These are phyloP conservation scores for Articulospora tetracladia DNA, from an alignment of 495 filamentous ascomycete genomes.

Conservation along the genomic window DNA sequence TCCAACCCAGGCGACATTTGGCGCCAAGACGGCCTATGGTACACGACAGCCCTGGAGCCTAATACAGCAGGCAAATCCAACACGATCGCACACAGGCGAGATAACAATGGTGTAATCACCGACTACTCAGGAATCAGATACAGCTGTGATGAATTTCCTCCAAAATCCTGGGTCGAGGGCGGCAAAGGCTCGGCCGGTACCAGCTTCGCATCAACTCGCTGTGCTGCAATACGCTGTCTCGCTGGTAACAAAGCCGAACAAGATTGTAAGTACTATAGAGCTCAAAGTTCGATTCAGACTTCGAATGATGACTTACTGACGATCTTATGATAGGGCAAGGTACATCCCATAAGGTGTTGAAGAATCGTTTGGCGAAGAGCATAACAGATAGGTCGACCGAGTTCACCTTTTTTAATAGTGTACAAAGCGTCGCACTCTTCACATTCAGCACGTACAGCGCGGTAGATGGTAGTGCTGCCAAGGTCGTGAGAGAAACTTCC, in stretches of 20 bases:
- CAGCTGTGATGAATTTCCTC: constrained; percentile 19
- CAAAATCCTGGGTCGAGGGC: constrained; percentile 13
- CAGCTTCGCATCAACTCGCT: constrained; percentile 6
- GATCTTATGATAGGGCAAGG: too few relatives aligned
- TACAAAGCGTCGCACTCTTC: neutral
- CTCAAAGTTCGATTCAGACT: neutral
- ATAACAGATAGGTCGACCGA: too few relatives aligned
- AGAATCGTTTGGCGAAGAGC: too few relatives aligned
- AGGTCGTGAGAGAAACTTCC: too few relatives aligned
- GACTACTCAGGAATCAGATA: constrained; percentile 6
- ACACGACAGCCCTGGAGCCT: constrained; percentile 8
- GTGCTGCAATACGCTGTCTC: constrained; percentile 1
- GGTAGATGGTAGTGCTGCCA: neutral
- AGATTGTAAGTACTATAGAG: neutral
- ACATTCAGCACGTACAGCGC: neutral
- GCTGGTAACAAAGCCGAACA: neutral
- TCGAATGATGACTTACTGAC: too few relatives aligned
- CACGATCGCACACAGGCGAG: too few relatives aligned
- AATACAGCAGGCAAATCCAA: neutral
- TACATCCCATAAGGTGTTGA: too few relatives aligned
- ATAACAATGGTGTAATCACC: neutral
- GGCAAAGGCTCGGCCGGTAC: constrained; percentile 1
- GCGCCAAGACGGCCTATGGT: constrained; percentile 12
- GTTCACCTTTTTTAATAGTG: too few relatives aligned
- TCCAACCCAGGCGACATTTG: constrained; percentile 3